Evolutionary conservation across 257 asterid genomes (phyloP).

Genomic region (Anisodus acutangulus): DNA sequence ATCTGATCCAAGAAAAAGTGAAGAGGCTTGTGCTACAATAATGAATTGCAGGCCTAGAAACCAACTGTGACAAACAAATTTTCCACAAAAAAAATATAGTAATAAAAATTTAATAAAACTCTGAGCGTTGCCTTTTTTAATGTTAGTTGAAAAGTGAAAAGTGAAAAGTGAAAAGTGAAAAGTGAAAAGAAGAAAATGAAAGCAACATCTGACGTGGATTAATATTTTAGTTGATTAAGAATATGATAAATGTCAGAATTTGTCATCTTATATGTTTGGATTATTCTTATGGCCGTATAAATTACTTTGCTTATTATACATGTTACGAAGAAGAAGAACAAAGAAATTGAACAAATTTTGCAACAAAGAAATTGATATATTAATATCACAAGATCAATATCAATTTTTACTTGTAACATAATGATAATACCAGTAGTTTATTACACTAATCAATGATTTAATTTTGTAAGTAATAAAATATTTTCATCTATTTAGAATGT

Average conservation of each 20-base stretch:
- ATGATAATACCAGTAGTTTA: neutral
- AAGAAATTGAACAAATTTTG: too few species aligned
- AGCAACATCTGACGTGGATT: neutral
- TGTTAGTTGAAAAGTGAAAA: slow-evolving; percentile 1
- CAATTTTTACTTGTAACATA: neutral
- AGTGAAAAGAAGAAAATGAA: slow-evolving; percentile 13
- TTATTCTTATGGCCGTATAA: neutral
- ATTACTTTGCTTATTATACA: too few species aligned
- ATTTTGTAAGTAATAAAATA: neutral
- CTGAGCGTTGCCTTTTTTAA: neutral
- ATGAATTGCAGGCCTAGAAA: neutral
- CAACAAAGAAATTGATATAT: too few species aligned
- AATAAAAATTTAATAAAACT: neutral
- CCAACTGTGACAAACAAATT: neutral
- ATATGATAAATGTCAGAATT: neutral
- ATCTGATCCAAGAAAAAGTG: slow-evolving; percentile 17
- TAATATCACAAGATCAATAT: too few species aligned
- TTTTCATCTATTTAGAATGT: neutral
- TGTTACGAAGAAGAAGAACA: too few species aligned
- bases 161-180: slow-evolving; percentile 10
- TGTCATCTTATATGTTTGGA: neutral
- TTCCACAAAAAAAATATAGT: neutral
- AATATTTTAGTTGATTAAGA: neutral
- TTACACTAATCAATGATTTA: neutral
- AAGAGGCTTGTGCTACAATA: slow-evolving; percentile 4